Evolutionary conservation across 148 eudicot genomes (phyloP), one percentile per base, ranked within the genome.

Genomic region (Amaranthus hypochondriacus): DNA sequence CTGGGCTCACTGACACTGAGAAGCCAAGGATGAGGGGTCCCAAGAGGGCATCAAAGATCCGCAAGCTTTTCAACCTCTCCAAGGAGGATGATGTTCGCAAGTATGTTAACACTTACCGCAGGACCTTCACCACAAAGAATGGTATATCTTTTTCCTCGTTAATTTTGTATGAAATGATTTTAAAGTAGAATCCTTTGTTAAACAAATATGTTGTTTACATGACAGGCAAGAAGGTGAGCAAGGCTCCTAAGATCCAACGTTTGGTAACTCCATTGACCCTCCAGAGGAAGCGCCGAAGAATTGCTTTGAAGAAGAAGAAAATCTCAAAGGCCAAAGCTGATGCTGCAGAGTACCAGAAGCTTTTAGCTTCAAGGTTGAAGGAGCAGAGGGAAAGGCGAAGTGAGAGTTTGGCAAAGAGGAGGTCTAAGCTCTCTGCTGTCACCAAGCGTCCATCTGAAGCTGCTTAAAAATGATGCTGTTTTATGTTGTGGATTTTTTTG

Each of bases 21-120:
- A 92, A 92, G 71, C 94, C 97, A 71, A 89, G 97, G 81, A 92
- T 92, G 97, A 92, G 97, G 77, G 97, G 94, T 66, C 97, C 97
- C 21, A 92, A 92, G 85, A 92, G 97, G 81, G 94, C 97, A 56
- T 92, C 97, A 11, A 92, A 89, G 87, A 92, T 92, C 81, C 79
- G 94, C 46, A 92, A 92, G 84, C 97, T 92, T 70, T 92, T 92
- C 73, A 89, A 92, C 88, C 89, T 92, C 39, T 78, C 87, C 61
- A 92, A 92, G 83, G 90, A 92, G 15, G 94, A 92, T 79, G 97
- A 92, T 84, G 97, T 92, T 1, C 81, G 97, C 77, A 89, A 92
- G 90, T 92, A 92, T 67, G 97, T 92, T 49, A 92, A 92, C 87
- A 92, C 97, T 10, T 92, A 92, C 84, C 87, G 97, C 9, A 81